Evolutionary conservation across 352 stramenopile genomes (phyloP).

Genomic region (Phytophthora ramorum): DNA sequence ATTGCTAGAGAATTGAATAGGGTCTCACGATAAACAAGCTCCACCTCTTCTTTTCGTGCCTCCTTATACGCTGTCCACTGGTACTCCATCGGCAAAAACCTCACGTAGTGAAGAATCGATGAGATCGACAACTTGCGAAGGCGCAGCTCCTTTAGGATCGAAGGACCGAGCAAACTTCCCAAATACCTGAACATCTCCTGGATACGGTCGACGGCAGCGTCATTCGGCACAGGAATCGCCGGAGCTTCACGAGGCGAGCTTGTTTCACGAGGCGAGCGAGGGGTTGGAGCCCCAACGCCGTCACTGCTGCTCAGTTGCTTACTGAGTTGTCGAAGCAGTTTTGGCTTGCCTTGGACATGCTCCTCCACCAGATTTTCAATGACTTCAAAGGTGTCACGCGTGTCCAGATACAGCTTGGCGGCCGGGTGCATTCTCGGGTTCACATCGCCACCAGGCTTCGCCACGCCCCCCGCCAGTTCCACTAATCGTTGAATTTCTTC

Average conservation of each 20-base stretch:
- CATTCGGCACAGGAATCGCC: slow-evolving; percentile 29
- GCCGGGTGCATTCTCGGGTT: slow-evolving; percentile 61
- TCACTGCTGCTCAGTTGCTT: slow-evolving; percentile 35
- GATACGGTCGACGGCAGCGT: slow-evolving; percentile 64
- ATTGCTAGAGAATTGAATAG: slow-evolving; percentile 27
- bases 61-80: slow-evolving; percentile 78
- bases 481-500: slow-evolving; percentile 69
- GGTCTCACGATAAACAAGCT: slow-evolving; percentile 45
- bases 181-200: slow-evolving; percentile 77
- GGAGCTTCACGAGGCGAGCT: neutral
- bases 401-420: slow-evolving; percentile 80
- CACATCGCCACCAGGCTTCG: slow-evolving; percentile 19
- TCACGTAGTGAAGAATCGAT: slow-evolving; percentile 66
- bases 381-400: slow-evolving; percentile 73
- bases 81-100: slow-evolving; percentile 62
- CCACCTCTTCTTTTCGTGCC: slow-evolving; percentile 63
- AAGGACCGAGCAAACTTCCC: slow-evolving; percentile 48
- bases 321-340: slow-evolving; percentile 65
- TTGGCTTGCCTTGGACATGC: slow-evolving; percentile 47
- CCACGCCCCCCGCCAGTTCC: slow-evolving; percentile 24
- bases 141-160: slow-evolving; percentile 62
- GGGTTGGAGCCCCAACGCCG: neutral
- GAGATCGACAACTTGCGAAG: slow-evolving; percentile 62
- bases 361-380: slow-evolving; percentile 67
- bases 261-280: neutral